These are phyloP conservation scores for Penicillium fuscoglaucum DNA, from an alignment of 2,329 filamentous ascomycete species.

Conservation along the genomic window DNA sequence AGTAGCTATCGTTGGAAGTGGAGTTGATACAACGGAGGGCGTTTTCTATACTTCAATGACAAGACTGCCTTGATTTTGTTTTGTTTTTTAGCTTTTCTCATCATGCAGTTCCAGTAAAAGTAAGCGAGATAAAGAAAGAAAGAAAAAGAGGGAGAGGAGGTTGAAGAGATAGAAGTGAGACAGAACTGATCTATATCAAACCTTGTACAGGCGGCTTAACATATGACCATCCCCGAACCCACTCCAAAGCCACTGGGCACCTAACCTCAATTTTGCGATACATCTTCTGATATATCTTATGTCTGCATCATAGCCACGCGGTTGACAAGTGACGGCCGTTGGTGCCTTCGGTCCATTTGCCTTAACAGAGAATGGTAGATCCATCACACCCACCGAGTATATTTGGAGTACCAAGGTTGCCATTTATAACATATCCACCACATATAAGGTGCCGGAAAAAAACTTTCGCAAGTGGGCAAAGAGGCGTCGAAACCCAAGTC, in stretches of 20 bases:
- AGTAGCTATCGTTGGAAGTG: not conserved
- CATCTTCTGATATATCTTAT: not conserved
- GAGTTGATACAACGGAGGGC: not conserved
- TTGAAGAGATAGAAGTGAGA: not conserved
- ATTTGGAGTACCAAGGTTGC: not conserved
- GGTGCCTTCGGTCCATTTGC: not conserved
- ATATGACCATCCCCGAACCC: not conserved
- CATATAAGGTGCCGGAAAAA: not conserved
- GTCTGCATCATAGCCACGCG: constrained; percentile 10
- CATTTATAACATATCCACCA: not conserved
- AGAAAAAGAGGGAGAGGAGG: not conserved
- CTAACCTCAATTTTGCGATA: not conserved
- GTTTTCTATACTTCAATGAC: not conserved
- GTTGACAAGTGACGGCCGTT: constrained; percentile 12
- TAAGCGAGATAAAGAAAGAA: not conserved
- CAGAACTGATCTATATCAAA: not conserved
- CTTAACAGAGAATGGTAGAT: not conserved
- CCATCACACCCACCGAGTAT: not conserved
- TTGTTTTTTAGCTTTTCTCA: not conserved
- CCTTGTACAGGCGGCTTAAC: not conserved
- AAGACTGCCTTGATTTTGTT: not conserved
- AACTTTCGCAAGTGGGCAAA: not conserved
- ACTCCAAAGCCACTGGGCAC: not conserved
- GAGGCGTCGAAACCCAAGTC: not conserved
- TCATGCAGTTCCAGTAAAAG: not conserved